Conservation (phyloP, 2,329 filamentous ascomycete species). For the Venturia effusa region DNA sequence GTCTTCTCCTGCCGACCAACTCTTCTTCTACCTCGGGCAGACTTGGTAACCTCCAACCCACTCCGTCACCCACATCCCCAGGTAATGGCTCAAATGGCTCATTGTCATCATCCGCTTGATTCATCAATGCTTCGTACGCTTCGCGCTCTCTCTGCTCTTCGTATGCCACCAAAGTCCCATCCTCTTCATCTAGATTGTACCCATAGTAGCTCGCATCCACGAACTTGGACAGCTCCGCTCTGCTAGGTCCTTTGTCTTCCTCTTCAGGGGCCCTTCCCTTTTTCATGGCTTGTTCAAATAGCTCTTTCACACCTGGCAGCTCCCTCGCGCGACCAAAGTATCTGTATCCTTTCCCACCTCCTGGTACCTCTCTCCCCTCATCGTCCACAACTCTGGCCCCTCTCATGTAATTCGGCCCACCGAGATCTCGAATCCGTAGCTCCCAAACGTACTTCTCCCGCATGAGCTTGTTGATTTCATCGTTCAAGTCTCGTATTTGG, state of each 20-base stretch:
- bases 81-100: constrained; percentile 70
- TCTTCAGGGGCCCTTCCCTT: constrained; percentile 33
- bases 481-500: constrained; percentile 95
- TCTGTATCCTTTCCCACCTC: constrained; percentile 78
- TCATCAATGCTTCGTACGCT: constrained; percentile 58
- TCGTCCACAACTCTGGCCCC: constrained; percentile 45
- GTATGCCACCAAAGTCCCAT: constrained; percentile 67
- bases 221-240: constrained; percentile 59
- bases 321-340: constrained; percentile 78
- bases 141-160: constrained; percentile 77
- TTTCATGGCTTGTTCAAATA: constrained; percentile 70
- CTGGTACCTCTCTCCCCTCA: constrained; percentile 44
- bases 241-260: constrained; percentile 51
- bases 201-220: constrained; percentile 96
- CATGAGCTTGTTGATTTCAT: constrained; percentile 99
- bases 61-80: constrained; percentile 74
- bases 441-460: constrained; percentile 99
- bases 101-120: constrained; percentile 33
- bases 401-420: constrained; percentile 96
- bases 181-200: constrained; percentile 86
- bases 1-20: constrained; percentile 72
- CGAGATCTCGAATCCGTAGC: constrained; percentile 85
- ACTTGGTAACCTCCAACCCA: constrained; percentile 72
- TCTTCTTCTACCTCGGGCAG: constrained; percentile 91
- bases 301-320: constrained; percentile 87